Evolutionary conservation across 2,329 filamentous ascomycete genomes (phyloP).

Genomic region (Aspergillus spinulosporus): DNA sequence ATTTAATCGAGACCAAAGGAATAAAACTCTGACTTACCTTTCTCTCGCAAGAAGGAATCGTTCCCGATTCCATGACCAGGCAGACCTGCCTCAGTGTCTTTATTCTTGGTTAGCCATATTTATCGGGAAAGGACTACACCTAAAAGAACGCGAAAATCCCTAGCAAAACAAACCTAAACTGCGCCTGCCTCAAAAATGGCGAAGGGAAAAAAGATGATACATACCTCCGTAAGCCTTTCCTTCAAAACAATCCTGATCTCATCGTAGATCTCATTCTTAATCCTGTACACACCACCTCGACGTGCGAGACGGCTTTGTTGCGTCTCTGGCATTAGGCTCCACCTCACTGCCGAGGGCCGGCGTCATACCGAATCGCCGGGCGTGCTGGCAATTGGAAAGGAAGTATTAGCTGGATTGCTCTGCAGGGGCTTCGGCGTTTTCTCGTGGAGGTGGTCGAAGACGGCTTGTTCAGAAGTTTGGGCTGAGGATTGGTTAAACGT

Average conservation of each 20-base stretch:
- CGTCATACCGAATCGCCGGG: slow-evolving; percentile 32
- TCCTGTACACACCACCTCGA: slow-evolving; percentile 35
- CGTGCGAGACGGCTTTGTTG: slow-evolving; percentile 36
- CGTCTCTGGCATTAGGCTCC: not conserved
- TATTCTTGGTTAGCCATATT: slow-evolving; percentile 8
- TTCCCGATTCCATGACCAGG: slow-evolving; percentile 22
- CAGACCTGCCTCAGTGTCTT: slow-evolving; percentile 30
- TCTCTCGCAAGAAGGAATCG: not conserved
- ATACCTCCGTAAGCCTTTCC: slow-evolving; percentile 25
- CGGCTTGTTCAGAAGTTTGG: not conserved
- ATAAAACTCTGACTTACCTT: slow-evolving; percentile 16
- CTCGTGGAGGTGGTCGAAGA: not conserved
- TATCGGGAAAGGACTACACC: not conserved
- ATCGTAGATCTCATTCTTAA: slow-evolving; percentile 32
- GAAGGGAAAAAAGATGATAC: not conserved
- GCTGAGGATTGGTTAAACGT: slow-evolving; percentile 14
- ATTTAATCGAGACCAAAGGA: not conserved
- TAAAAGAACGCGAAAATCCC: not conserved
- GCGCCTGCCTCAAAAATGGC: not conserved
- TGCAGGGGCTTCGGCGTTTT: not conserved
- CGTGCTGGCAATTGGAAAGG: slow-evolving; percentile 19
- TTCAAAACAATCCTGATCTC: slow-evolving; percentile 26
- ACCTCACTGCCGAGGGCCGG: too few relatives aligned
- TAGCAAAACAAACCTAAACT: not conserved
- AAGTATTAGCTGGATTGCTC: not conserved